Conservation (phyloP, 2,329 filamentous ascomycete species). For the Calcarisporium arbuscula region DNA sequence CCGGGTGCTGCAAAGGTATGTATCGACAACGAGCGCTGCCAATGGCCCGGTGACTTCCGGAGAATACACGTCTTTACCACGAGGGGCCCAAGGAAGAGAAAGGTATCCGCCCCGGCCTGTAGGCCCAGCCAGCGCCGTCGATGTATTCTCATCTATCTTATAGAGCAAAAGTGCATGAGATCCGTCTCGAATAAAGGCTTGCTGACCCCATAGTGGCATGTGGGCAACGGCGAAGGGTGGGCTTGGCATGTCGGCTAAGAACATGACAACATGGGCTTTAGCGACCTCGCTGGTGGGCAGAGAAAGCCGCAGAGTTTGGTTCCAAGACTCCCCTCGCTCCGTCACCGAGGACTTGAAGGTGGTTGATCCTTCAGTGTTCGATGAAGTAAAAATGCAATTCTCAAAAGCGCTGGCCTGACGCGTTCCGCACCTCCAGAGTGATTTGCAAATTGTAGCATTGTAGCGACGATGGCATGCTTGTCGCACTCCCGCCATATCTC, state of each 20-base stretch:
- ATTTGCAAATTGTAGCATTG: conserved; percentile 75
- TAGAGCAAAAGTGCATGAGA: conserved; percentile 77
- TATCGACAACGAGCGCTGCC: conserved; percentile 71
- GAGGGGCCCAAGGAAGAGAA: conserved; percentile 70
- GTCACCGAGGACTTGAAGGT: conserved; percentile 83
- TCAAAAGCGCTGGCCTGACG: conserved; percentile 77
- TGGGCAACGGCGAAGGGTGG: conserved; percentile 88
- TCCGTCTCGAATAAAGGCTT: conserved; percentile 85
- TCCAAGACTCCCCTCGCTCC: conserved; percentile 77
- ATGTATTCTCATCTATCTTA: conserved; percentile 86
- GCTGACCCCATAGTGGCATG: conserved; percentile 88
- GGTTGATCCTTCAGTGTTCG: conserved; percentile 70
- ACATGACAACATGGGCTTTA: conserved; percentile 81
- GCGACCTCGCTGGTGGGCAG: conserved; percentile 75
- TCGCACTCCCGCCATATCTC: conserved; percentile 65
- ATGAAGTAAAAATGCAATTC: conserved; percentile 79
- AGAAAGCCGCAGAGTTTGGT: conserved; percentile 76
- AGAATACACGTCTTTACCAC: conserved; percentile 58
- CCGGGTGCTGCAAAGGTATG: conserved; percentile 87
- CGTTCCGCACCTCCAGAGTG: conserved; percentile 78
- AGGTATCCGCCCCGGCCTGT: conserved; percentile 81
- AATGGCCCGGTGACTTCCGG: conserved; percentile 75
- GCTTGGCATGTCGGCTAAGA: conserved; percentile 76
- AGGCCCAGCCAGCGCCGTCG: conserved; percentile 53
- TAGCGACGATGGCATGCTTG: conserved; percentile 56